Evolutionary conservation across 2,329 filamentous ascomycete genomes (phyloP).

Genomic region (Pseudogymnoascus sp.): DNA sequence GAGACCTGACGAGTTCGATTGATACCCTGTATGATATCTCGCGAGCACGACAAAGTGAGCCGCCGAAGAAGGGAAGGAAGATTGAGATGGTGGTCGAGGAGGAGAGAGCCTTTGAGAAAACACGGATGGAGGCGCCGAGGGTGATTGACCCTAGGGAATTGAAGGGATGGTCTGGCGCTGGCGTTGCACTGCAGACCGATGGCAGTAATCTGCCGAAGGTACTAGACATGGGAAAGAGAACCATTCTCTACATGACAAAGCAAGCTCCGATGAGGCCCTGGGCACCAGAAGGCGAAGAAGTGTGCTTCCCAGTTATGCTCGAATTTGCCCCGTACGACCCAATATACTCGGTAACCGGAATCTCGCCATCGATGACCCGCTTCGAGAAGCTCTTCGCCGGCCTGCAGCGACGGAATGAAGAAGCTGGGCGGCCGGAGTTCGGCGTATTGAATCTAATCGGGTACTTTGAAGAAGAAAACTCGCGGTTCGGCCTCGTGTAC

Average conservation of each 20-base stretch:
- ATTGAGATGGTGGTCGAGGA: slow-evolving; percentile 25
- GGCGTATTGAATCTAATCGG: slow-evolving; percentile 53
- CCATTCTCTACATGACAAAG: slow-evolving; percentile 9
- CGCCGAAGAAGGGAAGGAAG: neutral
- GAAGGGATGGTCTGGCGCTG: neutral
- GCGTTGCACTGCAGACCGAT: neutral
- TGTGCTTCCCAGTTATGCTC: slow-evolving; percentile 46
- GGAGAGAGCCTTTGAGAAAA: slow-evolving; percentile 43
- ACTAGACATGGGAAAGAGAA: slow-evolving; percentile 23
- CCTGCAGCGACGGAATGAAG: slow-evolving; percentile 43
- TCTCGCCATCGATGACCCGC: slow-evolving; percentile 55
- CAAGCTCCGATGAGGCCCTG: neutral
- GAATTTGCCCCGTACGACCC: slow-evolving; percentile 62
- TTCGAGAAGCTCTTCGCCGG: slow-evolving; percentile 56
- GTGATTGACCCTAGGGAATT: slow-evolving; percentile 42
- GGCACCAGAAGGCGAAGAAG: neutral
- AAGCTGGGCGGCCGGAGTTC: slow-evolving; percentile 48
- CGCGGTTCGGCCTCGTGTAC: slow-evolving; percentile 67
- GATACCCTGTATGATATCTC: slow-evolving; percentile 74
- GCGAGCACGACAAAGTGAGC: slow-evolving; percentile 41
- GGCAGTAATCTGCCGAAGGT: neutral
- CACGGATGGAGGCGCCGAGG: slow-evolving; percentile 52
- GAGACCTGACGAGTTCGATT: slow-evolving; percentile 67
- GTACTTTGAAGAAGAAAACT: slow-evolving; percentile 68
- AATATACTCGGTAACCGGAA: slow-evolving; percentile 53